Base-by-base conservation (phyloP, 306 rosid genomes). In the Senna tora region DNA sequence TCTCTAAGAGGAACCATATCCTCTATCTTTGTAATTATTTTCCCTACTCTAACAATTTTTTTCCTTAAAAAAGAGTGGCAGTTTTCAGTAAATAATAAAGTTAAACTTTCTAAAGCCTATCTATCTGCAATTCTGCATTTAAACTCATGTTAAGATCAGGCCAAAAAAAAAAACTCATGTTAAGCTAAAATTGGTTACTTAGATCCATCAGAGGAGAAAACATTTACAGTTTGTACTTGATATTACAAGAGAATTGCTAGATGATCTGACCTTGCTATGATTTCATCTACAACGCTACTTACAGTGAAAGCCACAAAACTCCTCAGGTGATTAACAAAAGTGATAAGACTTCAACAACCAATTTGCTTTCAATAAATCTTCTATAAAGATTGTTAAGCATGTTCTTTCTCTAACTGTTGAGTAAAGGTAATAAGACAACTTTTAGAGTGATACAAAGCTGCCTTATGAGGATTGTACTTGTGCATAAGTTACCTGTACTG, bases 401-500 rank as follows among this genome's bases (percentile, higher is more conserved):
- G 54, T 19, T 19, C 50, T 60, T 75, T 16, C 33, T 9, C 39
- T 51, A 15, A 71, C 8, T 38, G 36, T 53, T 21, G n/a, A 22
- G 38, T 51, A 77, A 62, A 20, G 51, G 9, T 36, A 7, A 36
- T 36, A 47, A 12, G 21, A 39, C 52, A 14, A 69, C 71, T 28
- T 38, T 21, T 52, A 53, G 30, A 55, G 43, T 22, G 41, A 76
- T 16, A 47, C 16, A 45, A 62, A 65, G 51, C 64, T 52, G 61
- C 67, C 46, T 52, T 19, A 47, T 66, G 22, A 42, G 21, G 71
- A 71, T 34, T 17, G 33, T 62, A 77, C 30, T 42, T 19, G 46
- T 65, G 75, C 36, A 69, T 73, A 53, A 72, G 62, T 81, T 73
- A 90, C 99, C 92, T 95, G 90, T 36, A 84, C 28, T 5, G 99